Conservation (phyloP, 768 basidiomycete species). For the Macrocybe gigantea region DNA sequence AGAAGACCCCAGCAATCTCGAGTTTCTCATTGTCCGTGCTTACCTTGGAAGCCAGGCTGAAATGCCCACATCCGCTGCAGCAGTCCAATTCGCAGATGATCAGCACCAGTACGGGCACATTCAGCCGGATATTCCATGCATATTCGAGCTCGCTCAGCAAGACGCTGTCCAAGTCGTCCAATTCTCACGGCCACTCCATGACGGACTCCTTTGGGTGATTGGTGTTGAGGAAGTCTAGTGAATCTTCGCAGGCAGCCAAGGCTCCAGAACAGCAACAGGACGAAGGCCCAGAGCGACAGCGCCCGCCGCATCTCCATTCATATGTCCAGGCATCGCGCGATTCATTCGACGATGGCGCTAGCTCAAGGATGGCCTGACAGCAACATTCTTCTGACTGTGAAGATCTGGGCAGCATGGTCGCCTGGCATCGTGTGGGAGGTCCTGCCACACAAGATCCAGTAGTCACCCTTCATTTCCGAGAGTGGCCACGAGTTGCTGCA, state of each 20-base stretch:
- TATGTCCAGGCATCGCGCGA: constrained; percentile 31
- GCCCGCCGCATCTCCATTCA: constrained; percentile 23
- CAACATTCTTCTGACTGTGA: constrained; percentile 31
- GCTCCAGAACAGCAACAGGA: constrained; percentile 30
- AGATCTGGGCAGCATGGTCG: constrained; percentile 48
- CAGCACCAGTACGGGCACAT: constrained; percentile 8
- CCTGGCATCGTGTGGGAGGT: constrained; percentile 39
- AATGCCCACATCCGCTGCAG: constrained; percentile 32
- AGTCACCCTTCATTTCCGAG: constrained; percentile 38
- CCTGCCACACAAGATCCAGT: constrained; percentile 36
- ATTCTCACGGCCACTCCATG: constrained; percentile 33
- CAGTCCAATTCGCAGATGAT: constrained; percentile 14
- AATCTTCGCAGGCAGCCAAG: constrained; percentile 26
- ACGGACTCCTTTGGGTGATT: constrained; percentile 38
- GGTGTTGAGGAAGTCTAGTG: constrained; percentile 26
- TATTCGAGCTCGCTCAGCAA: constrained; percentile 32
- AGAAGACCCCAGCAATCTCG: constrained; percentile 33
- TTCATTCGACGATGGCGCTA: constrained; percentile 25
- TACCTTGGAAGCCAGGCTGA: constrained; percentile 59
- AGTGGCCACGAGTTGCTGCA: constrained; percentile 10
- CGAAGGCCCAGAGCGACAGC: constrained; percentile 19
- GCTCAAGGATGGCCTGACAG: constrained; percentile 28
- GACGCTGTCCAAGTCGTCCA: constrained; percentile 27
- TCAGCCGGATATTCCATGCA: constrained; percentile 22
- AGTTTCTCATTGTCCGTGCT: constrained; percentile 60